These are phyloP conservation scores for Fusarium illudens DNA, from an alignment of 2,329 filamentous ascomycete genomes.

Conservation along the genomic window DNA sequence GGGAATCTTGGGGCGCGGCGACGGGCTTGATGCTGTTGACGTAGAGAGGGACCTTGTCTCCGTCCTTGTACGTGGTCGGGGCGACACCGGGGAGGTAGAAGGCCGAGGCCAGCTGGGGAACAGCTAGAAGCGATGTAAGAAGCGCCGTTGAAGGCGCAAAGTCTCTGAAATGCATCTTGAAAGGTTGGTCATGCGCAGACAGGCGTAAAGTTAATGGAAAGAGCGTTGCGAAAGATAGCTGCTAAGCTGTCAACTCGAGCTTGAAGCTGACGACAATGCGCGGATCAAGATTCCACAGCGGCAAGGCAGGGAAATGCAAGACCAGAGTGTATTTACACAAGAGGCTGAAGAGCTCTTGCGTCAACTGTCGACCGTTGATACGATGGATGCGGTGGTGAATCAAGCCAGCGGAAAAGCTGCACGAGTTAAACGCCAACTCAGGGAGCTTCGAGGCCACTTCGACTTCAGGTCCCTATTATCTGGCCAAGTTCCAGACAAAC, in stretches of 20 bases:
- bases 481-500: constrained; percentile 36
- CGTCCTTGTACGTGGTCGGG: constrained; percentile 86
- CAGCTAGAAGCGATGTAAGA: constrained; percentile 58
- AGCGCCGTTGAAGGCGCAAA: constrained; percentile 58
- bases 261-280: constrained; percentile 36
- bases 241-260: constrained; percentile 19
- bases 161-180: constrained; percentile 57
- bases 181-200: constrained; percentile 42
- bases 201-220: constrained; percentile 2
- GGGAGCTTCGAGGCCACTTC: constrained; percentile 37
- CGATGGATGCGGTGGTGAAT: constrained; percentile 18
- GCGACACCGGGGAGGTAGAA: constrained; percentile 98
- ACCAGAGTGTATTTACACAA: background rate
- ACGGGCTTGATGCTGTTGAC: constrained; percentile 94
- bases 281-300: constrained; percentile 17
- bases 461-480: constrained; percentile 27
- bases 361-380: background rate
- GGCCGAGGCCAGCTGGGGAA: constrained; percentile 68
- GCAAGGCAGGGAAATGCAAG: background rate
- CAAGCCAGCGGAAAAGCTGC: constrained; percentile 31
- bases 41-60: constrained; percentile 82
- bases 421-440: constrained; percentile 32
- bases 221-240: constrained; percentile 27
- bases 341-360: background rate
- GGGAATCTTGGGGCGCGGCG: constrained; percentile 77